phyloP scores from a whole-genome alignment of 495 filamentous ascomycete genomes.

The Trypethelium eluteriae region DNA sequence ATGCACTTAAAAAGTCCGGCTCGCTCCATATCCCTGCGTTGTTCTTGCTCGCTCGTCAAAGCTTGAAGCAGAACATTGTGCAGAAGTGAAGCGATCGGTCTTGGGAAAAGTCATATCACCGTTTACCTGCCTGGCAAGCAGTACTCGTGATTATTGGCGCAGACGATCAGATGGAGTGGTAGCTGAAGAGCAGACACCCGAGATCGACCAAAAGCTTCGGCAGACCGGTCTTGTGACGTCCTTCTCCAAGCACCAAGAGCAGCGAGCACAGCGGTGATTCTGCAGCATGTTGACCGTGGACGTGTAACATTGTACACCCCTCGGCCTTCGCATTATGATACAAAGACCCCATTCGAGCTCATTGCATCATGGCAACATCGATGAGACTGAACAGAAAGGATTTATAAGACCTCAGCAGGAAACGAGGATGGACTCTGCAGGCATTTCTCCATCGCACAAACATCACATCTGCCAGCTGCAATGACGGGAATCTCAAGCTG shows the following conservation, averaged over 20 bases:
- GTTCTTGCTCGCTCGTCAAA: not conserved
- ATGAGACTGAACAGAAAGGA: not conserved
- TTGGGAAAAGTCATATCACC: not conserved
- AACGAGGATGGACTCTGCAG: too few relatives aligned
- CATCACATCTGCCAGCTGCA: too few relatives aligned
- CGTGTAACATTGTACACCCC: not conserved
- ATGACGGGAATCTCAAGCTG: too few relatives aligned
- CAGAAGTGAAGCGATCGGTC: not conserved
- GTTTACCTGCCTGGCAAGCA: constrained; percentile 23
- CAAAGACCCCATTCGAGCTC: too few relatives aligned
- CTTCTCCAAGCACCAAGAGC: not conserved
- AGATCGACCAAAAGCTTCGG: not conserved
- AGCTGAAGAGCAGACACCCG: not conserved
- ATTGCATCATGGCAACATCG: not conserved
- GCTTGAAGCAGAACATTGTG: not conserved
- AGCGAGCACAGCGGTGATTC: constrained; percentile 18
- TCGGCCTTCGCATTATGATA: too few relatives aligned
- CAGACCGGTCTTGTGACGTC: not conserved
- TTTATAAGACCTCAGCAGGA: too few relatives aligned
- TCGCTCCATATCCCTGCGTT: not conserved
- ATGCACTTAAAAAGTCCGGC: not conserved
- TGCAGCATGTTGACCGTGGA: not conserved
- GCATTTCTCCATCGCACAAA: too few relatives aligned
- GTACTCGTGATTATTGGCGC: constrained; percentile 16
- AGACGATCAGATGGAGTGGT: constrained; percentile 7